Conservation (phyloP, 768 basidiomycete genomes). For the Auricularia auricula-judae region DNA sequence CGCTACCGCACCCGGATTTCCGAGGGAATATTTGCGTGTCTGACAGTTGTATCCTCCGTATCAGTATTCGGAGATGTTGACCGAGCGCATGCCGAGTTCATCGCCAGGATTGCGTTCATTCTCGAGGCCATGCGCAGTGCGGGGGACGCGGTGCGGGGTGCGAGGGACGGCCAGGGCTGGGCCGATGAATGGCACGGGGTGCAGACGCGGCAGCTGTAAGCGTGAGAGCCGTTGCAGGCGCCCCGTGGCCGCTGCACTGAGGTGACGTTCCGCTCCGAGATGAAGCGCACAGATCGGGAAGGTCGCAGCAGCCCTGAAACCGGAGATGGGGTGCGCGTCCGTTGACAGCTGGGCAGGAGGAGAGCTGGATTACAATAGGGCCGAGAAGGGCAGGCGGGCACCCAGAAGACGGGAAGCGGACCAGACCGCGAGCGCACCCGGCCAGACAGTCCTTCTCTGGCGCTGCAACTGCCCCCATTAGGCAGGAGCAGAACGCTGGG, state of each 20-base stretch:
- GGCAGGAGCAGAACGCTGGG: neutral
- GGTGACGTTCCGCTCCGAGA: neutral
- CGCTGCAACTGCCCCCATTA: neutral
- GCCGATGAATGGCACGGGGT: neutral
- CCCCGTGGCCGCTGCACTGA: neutral
- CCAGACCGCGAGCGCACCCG: neutral
- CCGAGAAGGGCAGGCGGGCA: neutral
- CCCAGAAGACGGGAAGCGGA: neutral
- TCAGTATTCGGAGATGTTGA: neutral
- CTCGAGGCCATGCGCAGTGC: neutral
- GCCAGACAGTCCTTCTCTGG: neutral
- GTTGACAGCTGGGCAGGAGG: neutral
- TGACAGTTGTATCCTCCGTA: neutral
- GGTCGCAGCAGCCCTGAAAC: neutral
- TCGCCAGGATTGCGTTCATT: neutral
- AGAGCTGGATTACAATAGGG: neutral
- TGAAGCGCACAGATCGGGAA: neutral
- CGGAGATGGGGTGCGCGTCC: neutral
- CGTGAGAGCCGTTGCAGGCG: neutral
- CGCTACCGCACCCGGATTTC: neutral
- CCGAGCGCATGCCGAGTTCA: neutral
- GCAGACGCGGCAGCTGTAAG: neutral
- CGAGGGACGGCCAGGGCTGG: too few species aligned
- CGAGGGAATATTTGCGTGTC: neutral
- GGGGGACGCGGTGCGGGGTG: neutral